Evolutionary conservation across 805 yeast species (phyloP).

Genomic region (Priceomyces castillae): DNA sequence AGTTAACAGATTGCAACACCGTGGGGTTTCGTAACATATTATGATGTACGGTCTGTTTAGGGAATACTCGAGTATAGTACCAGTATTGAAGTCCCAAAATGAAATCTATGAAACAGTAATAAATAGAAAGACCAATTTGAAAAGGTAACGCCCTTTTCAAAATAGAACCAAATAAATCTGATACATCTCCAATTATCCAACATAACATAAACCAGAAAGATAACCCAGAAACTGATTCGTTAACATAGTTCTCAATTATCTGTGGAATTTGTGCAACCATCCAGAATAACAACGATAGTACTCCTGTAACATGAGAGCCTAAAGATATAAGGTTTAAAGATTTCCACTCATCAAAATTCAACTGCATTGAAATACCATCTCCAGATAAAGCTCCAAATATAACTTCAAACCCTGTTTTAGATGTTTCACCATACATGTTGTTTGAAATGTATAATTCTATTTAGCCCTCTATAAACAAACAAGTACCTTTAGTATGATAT

Average conservation of each 20-base stretch:
- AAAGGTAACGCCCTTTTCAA: slow-evolving; percentile 78
- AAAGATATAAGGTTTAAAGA: neutral
- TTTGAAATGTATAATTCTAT: too few relatives aligned
- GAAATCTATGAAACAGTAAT: slow-evolving; percentile 71
- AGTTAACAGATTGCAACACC: slow-evolving; percentile 24
- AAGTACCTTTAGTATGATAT: too few relatives aligned
- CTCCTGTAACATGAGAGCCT: slow-evolving; percentile 12
- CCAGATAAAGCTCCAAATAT: too few relatives aligned
- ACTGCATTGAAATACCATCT: too few relatives aligned
- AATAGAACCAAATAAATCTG: slow-evolving; percentile 65
- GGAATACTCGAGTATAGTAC: slow-evolving; percentile 56
- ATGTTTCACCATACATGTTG: too few relatives aligned
- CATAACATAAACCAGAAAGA: slow-evolving; percentile 28
- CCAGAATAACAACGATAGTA: slow-evolving; percentile 54
- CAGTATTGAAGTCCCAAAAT: slow-evolving; percentile 68
- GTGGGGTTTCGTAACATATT: slow-evolving; percentile 38
- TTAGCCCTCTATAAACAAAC: too few relatives aligned
- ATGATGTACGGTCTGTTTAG: slow-evolving; percentile 38
- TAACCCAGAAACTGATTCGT: slow-evolving; percentile 35
- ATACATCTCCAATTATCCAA: slow-evolving; percentile 41
- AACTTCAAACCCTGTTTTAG: too few relatives aligned
- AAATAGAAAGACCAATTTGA: slow-evolving; percentile 68
- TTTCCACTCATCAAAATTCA: too few relatives aligned
- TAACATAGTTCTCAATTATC: slow-evolving; percentile 52
- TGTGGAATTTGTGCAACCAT: slow-evolving; percentile 74